Evolutionary conservation across 352 stramenopile genomes (phyloP), one percentile per base, ranked within the genome.

Genomic region (Phytophthora fragariae): DNA sequence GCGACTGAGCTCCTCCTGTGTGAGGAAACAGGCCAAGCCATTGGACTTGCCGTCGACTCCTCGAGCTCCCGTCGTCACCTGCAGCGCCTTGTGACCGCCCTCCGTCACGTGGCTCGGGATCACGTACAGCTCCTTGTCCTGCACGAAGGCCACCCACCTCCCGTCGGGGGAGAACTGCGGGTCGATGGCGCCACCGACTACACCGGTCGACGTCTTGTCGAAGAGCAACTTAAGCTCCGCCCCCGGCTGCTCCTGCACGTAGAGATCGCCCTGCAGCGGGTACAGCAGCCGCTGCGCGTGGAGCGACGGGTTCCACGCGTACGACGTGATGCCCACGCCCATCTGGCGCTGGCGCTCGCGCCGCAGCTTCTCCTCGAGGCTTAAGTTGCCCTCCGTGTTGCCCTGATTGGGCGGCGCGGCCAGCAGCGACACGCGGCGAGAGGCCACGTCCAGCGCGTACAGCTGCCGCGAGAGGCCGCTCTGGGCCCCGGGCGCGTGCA

Each of bases 21-120:
- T 98, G 10, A 99, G 73, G 80, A 99, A 99, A 80, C 98, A 98
- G n/a, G 97, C 97, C 12, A 99, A 70, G 2, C 97, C 97, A 79
- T 99, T 96, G 27, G 88, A 97, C 52, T 92, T 88, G 29, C 91
- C 91, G 8, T 81, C 79, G 27, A 86, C 60, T 53, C 76, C 83
- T 60, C 90, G 75, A 19, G 92, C 94, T 17, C 92, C 93, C 1
- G 72, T 84, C 2, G 89, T 97, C 68, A 98, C 73, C 65, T 96
- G 88, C 15, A 88, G 72, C 0, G 88, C 85, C 31, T 75, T 68
- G 52, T 86, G 83, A 7, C 68, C 56, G n/a, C 81, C 65, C 1
- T 63, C 46, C 4, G 56, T 53, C 7, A 88, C 75, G 39, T 82
- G 80, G 60, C 85, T 93, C 15, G 84, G 64, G 24, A 98, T 79